Conservation (phyloP, 2,329 filamentous ascomycete genomes). For the Cladosporium sp. region DNA sequence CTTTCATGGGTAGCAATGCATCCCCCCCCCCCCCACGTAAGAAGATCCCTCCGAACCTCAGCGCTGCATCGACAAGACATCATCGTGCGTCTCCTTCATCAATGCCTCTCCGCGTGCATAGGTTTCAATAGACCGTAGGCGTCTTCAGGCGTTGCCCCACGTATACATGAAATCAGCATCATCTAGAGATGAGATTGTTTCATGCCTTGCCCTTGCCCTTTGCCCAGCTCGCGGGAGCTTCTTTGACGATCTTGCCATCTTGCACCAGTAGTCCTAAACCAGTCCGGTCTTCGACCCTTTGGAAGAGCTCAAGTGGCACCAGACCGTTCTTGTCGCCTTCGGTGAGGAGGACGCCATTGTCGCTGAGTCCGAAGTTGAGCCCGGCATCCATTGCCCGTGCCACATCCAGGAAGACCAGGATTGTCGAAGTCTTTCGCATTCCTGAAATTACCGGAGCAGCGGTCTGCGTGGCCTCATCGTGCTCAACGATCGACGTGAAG, state of each 20-base stretch:
- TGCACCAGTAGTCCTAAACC: constrained; percentile 61
- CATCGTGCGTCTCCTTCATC: no score
- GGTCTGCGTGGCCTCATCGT: constrained; percentile 13
- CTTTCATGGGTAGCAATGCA: no score
- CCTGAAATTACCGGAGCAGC: constrained; percentile 55
- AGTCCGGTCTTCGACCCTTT: constrained; percentile 59
- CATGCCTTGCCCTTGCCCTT: constrained; percentile 32
- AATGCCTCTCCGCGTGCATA: no score
- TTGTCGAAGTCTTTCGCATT: constrained; percentile 50
- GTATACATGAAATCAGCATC: not conserved
- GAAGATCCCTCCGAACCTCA: no score
- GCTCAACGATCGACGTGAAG: constrained; percentile 28
- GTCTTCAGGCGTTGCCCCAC: not conserved
- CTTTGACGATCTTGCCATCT: constrained; percentile 59
- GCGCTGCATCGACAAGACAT: no score
- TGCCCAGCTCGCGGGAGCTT: constrained; percentile 57
- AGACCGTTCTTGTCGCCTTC: constrained; percentile 52
- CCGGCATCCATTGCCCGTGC: constrained; percentile 69
- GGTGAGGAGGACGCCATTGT: constrained; percentile 44
- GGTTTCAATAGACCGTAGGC: no score
- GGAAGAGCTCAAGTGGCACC: constrained; percentile 62
- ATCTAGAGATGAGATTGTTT: constrained; percentile 13
- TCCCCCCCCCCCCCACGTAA: no score
- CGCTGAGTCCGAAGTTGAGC: constrained; percentile 52
- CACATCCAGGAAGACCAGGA: constrained; percentile 74